Conservation (phyloP, 2,329 filamentous ascomycete genomes). For the Epicoccum sorghinum region DNA sequence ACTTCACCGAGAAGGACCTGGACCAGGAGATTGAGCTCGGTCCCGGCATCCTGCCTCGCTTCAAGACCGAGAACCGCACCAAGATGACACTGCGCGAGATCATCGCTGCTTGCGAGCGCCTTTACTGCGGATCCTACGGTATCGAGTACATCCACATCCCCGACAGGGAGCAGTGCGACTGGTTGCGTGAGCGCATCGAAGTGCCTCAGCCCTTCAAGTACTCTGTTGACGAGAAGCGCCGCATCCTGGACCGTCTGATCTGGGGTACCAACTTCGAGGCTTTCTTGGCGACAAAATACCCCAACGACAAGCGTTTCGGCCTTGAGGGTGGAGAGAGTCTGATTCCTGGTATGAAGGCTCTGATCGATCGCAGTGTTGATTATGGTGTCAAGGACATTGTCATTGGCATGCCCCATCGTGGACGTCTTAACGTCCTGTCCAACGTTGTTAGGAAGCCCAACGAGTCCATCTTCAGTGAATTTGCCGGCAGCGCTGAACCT, state of each 20-base stretch:
- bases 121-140: constrained; percentile 97
- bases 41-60: constrained; percentile 92
- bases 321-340: constrained; percentile 96
- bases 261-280: constrained; percentile 98
- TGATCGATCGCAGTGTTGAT: constrained; percentile 97
- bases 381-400: constrained; percentile 99
- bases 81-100: constrained; percentile 99
- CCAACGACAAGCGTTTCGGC: constrained; percentile 99
- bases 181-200: constrained; percentile 94
- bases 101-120: constrained; percentile 87
- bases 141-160: constrained; percentile 99
- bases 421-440: constrained; percentile 94
- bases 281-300: constrained; percentile 96
- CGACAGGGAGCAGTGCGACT: constrained; percentile 96
- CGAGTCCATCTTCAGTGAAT: constrained; percentile 99
- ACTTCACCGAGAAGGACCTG: constrained; percentile 92
- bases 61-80: constrained; percentile 83
- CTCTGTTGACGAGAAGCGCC: constrained; percentile 96
- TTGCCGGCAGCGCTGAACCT: constrained; percentile 83
- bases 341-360: constrained; percentile 98
- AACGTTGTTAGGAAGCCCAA: constrained; percentile 99
- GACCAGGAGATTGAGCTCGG: constrained; percentile 91
- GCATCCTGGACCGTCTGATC: constrained; percentile 95
- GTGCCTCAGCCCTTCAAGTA: constrained; percentile 96
- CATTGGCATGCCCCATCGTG: constrained; percentile 99